phyloP scores from a whole-genome alignment of 495 filamentous ascomycete genomes.

The Trichoderma gamsii region DNA sequence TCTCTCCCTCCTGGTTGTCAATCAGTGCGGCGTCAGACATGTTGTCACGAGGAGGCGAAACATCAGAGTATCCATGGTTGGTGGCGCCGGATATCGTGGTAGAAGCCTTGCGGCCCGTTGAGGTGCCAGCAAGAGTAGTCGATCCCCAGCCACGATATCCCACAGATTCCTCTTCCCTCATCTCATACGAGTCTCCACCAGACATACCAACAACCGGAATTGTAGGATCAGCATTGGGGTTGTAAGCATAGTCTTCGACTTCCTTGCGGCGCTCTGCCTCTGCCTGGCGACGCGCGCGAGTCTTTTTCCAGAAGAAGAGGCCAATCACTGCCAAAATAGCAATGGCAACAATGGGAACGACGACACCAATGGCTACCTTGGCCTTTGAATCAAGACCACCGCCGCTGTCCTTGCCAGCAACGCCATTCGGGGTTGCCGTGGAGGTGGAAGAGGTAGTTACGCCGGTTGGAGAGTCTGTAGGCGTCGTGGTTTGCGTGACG shows the following conservation, averaged over 20 bases:
- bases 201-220: slow-evolving; percentile 59
- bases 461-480: not conserved
- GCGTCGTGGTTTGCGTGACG: not conserved
- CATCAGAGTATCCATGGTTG: slow-evolving; percentile 65
- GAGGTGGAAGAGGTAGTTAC: slow-evolving; percentile 21
- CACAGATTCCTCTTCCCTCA: slow-evolving; percentile 56
- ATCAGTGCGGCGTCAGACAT: slow-evolving; percentile 72
- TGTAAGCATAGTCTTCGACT: slow-evolving; percentile 93
- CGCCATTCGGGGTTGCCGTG: slow-evolving; percentile 28
- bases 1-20: slow-evolving; percentile 63
- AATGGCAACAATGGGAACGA: slow-evolving; percentile 85
- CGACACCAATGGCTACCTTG: slow-evolving; percentile 86
- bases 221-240: slow-evolving; percentile 87
- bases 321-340: slow-evolving; percentile 70
- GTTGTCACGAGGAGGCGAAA: slow-evolving; percentile 62
- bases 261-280: slow-evolving; percentile 88
- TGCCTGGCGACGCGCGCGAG: slow-evolving; percentile 75
- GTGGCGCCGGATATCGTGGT: slow-evolving; percentile 75
- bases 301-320: slow-evolving; percentile 79
- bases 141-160: slow-evolving; percentile 96
- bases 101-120: slow-evolving; percentile 74
- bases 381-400: slow-evolving; percentile 37
- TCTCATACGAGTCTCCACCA: slow-evolving; percentile 46
- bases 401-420: not conserved
- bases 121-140: slow-evolving; percentile 54